phyloP scores from a whole-genome alignment of 2,329 filamentous ascomycete species.

The Amesomyces nigricolor region DNA sequence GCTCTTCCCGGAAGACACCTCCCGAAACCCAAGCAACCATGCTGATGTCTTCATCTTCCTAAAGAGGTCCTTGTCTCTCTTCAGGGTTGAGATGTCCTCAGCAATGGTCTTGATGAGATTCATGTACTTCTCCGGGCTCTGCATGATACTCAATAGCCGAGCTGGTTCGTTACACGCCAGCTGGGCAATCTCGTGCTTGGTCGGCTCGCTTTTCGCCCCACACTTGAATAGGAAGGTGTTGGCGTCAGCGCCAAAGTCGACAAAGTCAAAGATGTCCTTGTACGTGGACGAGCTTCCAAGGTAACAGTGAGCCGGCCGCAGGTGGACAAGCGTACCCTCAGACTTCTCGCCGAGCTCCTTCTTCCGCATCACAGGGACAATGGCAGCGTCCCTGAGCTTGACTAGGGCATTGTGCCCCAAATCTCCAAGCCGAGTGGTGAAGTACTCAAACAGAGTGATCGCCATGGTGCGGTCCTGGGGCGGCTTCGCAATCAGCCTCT shows the following conservation, averaged over 20 bases:
- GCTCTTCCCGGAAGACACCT: constrained; percentile 50
- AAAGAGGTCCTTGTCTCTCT: constrained; percentile 73
- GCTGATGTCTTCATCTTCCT: constrained; percentile 66
- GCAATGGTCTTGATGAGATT: constrained; percentile 75
- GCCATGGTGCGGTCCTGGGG: constrained; percentile 64
- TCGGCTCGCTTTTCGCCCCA: constrained; percentile 87
- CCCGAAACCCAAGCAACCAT: constrained; percentile 79
- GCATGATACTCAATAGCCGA: constrained; percentile 71
- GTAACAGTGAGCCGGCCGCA: constrained; percentile 71
- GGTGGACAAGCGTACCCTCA: constrained; percentile 41
- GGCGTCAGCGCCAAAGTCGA: constrained; percentile 82
- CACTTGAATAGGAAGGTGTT: constrained; percentile 85
- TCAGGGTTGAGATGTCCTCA: constrained; percentile 63
- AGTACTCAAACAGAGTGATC: constrained; percentile 71
- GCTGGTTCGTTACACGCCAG: constrained; percentile 81
- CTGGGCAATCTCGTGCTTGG: constrained; percentile 74
- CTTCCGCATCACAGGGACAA: constrained; percentile 59
- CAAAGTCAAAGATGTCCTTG: constrained; percentile 91
- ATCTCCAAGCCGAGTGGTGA: constrained; percentile 70
- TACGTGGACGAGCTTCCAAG: constrained; percentile 67
- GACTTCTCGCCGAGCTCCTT: constrained; percentile 37
- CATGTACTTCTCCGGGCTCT: constrained; percentile 80
- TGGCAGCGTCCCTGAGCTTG: constrained; percentile 57
- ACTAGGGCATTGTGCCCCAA: constrained; percentile 56
- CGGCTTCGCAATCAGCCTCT: constrained; percentile 64